These are phyloP conservation scores for Gossypioides kirkii DNA, from an alignment of 345 rosid genomes.

Conservation along the genomic window DNA sequence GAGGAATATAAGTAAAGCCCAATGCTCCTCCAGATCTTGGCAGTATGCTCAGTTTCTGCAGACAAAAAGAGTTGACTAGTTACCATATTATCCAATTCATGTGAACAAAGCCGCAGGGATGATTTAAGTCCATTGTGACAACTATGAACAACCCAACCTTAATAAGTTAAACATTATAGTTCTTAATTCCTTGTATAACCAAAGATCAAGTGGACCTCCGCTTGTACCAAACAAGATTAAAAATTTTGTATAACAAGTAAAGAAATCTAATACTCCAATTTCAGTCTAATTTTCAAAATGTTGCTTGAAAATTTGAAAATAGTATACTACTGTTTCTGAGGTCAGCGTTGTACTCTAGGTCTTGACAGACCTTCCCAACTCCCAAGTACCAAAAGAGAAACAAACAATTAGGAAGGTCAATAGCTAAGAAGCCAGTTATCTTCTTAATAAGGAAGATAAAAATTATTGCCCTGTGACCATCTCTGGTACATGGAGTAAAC, in stretches of 20 bases:
- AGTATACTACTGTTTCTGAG: not conserved
- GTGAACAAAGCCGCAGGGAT: not conserved
- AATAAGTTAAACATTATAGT: not conserved
- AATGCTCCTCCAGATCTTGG: constrained; percentile 97
- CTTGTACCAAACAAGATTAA: not conserved
- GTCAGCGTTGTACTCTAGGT: not conserved
- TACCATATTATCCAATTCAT: constrained; percentile 1
- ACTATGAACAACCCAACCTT: not conserved
- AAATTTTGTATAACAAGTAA: too few relatives aligned
- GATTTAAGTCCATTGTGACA: not conserved
- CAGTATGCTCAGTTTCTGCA: constrained; percentile 89
- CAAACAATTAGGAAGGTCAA: not conserved
- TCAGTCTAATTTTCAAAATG: not conserved
- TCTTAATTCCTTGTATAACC: not conserved
- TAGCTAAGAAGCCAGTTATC: not conserved
- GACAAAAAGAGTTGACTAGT: constrained; percentile 11
- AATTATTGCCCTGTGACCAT: not conserved
- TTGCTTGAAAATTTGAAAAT: not conserved
- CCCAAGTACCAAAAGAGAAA: not conserved
- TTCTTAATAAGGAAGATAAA: not conserved
- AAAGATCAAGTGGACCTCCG: not conserved
- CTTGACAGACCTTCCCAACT: too few relatives aligned
- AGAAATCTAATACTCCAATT: not conserved
- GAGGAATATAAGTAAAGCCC: constrained; percentile 86
- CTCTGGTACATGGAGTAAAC: not conserved